These are phyloP conservation scores for Anethum foeniculum DNA, from an alignment of 140 eudicot genomes.

Conservation along the genomic window DNA sequence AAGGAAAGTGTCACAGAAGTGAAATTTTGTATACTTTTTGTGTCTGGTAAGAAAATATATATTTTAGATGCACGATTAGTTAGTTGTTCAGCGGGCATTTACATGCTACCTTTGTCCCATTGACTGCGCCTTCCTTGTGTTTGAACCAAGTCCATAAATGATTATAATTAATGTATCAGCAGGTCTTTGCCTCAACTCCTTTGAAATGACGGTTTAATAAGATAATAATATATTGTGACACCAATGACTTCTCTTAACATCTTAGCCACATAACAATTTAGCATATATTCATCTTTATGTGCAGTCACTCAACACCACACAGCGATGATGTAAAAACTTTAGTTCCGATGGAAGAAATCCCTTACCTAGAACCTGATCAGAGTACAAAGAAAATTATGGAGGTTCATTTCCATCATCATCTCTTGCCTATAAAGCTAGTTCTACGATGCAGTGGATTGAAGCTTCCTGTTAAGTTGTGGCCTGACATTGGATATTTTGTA, in stretches of 20 bases:
- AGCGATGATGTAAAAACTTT: slow-evolving; percentile 28
- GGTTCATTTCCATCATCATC: slow-evolving; percentile 89
- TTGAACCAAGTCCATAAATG: not conserved
- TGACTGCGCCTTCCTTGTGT: not conserved
- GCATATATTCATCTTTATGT: slow-evolving; percentile 12
- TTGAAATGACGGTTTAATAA: not conserved
- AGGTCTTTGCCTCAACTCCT: not conserved
- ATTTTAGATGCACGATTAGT: not conserved
- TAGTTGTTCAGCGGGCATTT: not conserved
- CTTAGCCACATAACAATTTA: not conserved
- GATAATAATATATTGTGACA: not conserved
- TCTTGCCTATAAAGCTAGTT: slow-evolving; percentile 74
- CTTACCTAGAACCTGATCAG: slow-evolving; percentile 59
- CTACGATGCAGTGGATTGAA: slow-evolving; percentile 55
- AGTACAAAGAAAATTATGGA: slow-evolving; percentile 43
- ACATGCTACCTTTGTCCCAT: not conserved
- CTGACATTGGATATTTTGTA: slow-evolving; percentile 84
- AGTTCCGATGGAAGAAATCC: slow-evolving; percentile 61
- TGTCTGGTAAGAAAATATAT: not conserved
- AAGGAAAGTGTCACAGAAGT: not conserved
- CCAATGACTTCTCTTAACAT: not conserved
- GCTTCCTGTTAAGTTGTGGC: slow-evolving; percentile 68
- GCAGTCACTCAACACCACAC: slow-evolving; percentile 39
- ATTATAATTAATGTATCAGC: not conserved
- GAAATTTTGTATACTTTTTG: not conserved